Evolutionary conservation across 2,329 filamentous ascomycete genomes (phyloP).

Genomic region (Aureobasidium sp.): DNA sequence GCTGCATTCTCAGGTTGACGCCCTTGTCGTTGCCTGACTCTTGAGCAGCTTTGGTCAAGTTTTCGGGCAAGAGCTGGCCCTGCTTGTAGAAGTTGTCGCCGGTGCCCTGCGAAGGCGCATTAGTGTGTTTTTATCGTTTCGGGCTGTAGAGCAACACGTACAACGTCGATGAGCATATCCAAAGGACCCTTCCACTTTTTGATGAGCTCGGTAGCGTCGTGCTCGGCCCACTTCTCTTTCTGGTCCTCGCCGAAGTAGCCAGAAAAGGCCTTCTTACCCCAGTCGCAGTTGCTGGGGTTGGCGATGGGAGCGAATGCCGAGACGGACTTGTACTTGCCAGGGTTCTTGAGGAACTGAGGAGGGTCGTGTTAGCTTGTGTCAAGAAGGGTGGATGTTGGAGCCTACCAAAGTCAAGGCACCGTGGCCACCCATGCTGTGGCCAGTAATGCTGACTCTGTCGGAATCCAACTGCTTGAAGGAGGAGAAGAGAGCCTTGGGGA

Average conservation of each 20-base stretch:
- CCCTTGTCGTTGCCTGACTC: slow-evolving; percentile 64
- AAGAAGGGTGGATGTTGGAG: too few relatives aligned
- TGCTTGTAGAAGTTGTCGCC: slow-evolving; percentile 97
- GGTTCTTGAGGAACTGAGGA: slow-evolving; percentile 72
- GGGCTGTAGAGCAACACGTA: slow-evolving; percentile 37
- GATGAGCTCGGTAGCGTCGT: slow-evolving; percentile 88
- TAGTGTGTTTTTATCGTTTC: not conserved
- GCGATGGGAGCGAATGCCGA: slow-evolving; percentile 85
- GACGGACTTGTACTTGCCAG: slow-evolving; percentile 80
- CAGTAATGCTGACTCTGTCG: slow-evolving; percentile 70
- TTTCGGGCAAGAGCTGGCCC: slow-evolving; percentile 86
- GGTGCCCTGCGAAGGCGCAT: slow-evolving; percentile 56
- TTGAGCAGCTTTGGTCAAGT: slow-evolving; percentile 73
- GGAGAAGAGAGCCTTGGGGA: slow-evolving; percentile 69
- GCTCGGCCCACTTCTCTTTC: slow-evolving; percentile 70
- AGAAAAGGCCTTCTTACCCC: slow-evolving; percentile 91
- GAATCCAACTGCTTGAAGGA: slow-evolving; percentile 66
- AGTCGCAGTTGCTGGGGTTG: slow-evolving; percentile 79
- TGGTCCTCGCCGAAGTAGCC: slow-evolving; percentile 79
- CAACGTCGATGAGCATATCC: slow-evolving; percentile 80
- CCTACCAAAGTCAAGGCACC: slow-evolving; percentile 74
- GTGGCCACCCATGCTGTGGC: slow-evolving; percentile 96
- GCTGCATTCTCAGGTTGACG: slow-evolving; percentile 74
- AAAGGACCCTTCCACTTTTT: slow-evolving; percentile 66
- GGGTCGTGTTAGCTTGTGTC: not conserved